Percentiles rank a stretch among this genome's conserved stretches.
These are phyloP conservation scores for Chaetomium tenue DNA, from an alignment of 495 filamentous ascomycete species.

Conservation along the genomic window DNA sequence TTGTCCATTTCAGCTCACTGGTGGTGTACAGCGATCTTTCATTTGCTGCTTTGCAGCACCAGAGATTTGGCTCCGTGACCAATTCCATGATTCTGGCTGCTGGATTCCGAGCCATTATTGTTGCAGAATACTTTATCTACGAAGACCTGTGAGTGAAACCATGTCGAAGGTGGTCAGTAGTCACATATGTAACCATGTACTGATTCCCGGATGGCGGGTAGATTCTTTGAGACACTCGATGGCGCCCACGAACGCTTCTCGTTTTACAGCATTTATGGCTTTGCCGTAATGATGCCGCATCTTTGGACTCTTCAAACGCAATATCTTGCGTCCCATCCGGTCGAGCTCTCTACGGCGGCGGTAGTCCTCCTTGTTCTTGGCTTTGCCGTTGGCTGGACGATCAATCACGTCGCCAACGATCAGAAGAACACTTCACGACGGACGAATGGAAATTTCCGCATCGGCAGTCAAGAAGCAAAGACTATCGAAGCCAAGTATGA, in stretches of 20 bases:
- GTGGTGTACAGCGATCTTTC: not conserved
- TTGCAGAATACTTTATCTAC: not conserved
- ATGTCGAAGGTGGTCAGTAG: too few relatives aligned
- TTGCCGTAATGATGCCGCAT: slow-evolving; percentile 3
- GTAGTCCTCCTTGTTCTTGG: not conserved
- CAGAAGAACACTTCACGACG: not conserved
- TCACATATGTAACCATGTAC: not conserved
- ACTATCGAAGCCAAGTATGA: slow-evolving; percentile 1
- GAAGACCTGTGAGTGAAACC: not conserved
- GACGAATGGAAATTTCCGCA: not conserved
- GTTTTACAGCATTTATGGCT: not conserved
- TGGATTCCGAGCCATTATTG: not conserved
- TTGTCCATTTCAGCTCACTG: not conserved
- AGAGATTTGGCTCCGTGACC: slow-evolving; percentile 1
- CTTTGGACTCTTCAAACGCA: slow-evolving; percentile 6
- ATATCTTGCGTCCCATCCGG: not conserved
- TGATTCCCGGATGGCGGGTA: not conserved
- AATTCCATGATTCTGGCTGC: not conserved
- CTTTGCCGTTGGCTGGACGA: not conserved
- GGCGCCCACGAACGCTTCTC: not conserved
- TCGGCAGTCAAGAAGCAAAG: not conserved
- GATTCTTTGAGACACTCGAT: not conserved
- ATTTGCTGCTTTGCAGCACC: not conserved
- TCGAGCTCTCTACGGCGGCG: not conserved
- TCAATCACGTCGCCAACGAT: not conserved